Percentiles rank a stretch among this genome's conserved stretches.
These are phyloP conservation scores for Durotheca rogersii DNA, from an alignment of 495 filamentous ascomycete species.

Conservation along the genomic window DNA sequence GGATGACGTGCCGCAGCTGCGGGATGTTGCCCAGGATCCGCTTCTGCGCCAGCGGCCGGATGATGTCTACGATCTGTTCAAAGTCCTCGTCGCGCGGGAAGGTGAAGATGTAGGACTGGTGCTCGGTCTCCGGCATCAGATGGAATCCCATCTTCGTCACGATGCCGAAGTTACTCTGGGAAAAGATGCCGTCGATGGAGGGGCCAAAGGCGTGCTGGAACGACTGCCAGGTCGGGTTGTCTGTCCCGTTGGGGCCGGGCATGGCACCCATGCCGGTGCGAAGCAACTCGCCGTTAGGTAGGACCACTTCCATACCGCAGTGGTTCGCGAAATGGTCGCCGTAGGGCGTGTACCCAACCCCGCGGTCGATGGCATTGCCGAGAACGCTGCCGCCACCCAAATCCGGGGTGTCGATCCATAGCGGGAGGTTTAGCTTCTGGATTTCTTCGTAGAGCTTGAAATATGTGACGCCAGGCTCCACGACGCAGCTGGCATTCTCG, in stretches of 20 bases:
- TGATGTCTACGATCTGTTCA: slow-evolving; percentile 51
- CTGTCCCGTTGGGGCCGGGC: slow-evolving; percentile 40
- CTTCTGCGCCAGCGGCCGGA: slow-evolving; percentile 49
- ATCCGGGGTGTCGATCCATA: slow-evolving; percentile 58
- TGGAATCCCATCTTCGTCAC: slow-evolving; percentile 60
- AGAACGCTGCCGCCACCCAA: slow-evolving; percentile 58
- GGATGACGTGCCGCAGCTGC: slow-evolving; percentile 49
- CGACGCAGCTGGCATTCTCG: slow-evolving; percentile 52
- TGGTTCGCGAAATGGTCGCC: slow-evolving; percentile 57
- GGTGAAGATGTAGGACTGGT: slow-evolving; percentile 55
- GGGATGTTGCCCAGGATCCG: slow-evolving; percentile 56
- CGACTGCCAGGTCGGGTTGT: slow-evolving; percentile 50
- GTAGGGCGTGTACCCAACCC: slow-evolving; percentile 56
- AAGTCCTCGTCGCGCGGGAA: slow-evolving; percentile 56
- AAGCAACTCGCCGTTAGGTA: slow-evolving; percentile 56
- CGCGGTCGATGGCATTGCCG: slow-evolving; percentile 58
- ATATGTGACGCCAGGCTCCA: slow-evolving; percentile 62
- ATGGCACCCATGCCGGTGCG: slow-evolving; percentile 62
- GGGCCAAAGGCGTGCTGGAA: slow-evolving; percentile 60
- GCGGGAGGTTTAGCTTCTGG: slow-evolving; percentile 41
- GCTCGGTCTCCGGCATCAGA: slow-evolving; percentile 52
- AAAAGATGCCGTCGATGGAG: slow-evolving; percentile 58
- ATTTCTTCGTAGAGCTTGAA: slow-evolving; percentile 55
- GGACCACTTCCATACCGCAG: slow-evolving; percentile 57
- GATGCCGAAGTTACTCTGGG: slow-evolving; percentile 59